Conservation (phyloP, 2,329 filamentous ascomycete genomes). For the Talaromyces sp. region DNA sequence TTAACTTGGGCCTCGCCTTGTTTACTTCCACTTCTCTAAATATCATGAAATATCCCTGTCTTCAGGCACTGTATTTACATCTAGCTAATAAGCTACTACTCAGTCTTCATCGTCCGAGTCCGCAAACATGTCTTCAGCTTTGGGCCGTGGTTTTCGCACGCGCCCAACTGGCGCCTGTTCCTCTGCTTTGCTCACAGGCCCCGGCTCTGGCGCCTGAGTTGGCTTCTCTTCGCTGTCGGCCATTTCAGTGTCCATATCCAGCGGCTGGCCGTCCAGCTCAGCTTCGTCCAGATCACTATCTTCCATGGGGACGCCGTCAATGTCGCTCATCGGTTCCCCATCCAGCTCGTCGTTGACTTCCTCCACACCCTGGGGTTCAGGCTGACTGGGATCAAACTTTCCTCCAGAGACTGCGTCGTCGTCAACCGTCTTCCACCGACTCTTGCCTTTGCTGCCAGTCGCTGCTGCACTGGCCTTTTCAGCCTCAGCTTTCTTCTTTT, state of each 20-base stretch:
- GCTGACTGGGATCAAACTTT: slow-evolving; percentile 24
- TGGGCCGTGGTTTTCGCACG: slow-evolving; percentile 57
- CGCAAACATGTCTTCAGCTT: slow-evolving; percentile 83
- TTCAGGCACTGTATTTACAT: not conserved
- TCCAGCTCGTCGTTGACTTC: slow-evolving; percentile 35
- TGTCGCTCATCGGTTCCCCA: slow-evolving; percentile 43
- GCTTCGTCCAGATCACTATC: slow-evolving; percentile 47
- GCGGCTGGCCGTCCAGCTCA: slow-evolving; percentile 41
- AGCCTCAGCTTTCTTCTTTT: slow-evolving; percentile 39
- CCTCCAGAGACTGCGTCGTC: slow-evolving; percentile 31
- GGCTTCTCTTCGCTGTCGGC: slow-evolving; percentile 15
- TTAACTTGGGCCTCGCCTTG: not conserved
- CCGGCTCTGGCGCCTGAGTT: slow-evolving; percentile 18
- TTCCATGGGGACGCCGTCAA: slow-evolving; percentile 41
- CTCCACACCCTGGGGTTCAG: slow-evolving; percentile 20
- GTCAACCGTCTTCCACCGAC: slow-evolving; percentile 43
- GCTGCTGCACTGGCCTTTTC: slow-evolving; percentile 30
- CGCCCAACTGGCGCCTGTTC: slow-evolving; percentile 11
- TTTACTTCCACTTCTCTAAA: not conserved
- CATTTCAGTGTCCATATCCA: slow-evolving; percentile 19
- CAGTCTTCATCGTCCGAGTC: slow-evolving; percentile 58
- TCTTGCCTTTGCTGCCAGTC: slow-evolving; percentile 36
- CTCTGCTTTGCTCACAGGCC: slow-evolving; percentile 9
- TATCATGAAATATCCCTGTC: not conserved
- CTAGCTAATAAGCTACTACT: slow-evolving; percentile 4